Evolutionary conservation across 1,139 yeast genomes (phyloP), one percentile per base, ranked within the genome.

Genomic region (Debaryomyces sp.): DNA sequence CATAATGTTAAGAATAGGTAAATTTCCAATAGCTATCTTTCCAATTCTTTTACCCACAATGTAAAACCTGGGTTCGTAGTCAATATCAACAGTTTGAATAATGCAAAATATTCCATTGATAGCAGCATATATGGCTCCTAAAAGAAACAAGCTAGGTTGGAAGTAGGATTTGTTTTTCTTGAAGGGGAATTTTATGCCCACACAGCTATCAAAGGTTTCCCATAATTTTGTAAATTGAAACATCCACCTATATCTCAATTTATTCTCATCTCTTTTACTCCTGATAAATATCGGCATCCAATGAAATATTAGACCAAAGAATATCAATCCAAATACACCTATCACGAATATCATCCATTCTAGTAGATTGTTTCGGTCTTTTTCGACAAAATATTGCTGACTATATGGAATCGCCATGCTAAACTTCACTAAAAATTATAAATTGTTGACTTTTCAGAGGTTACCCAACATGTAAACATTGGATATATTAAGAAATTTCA

Each of bases 11-110:
- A 77, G 54, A 4, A 71, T 54, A 0, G 81, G 80, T 24, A 78
- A 53, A 49, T 73, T 73, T 0, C 78, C 78, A 12, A 71, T 56
- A 0, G 77, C 75, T 6, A 78, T 59, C 49, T 70, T 66, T 43
- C 78, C 77, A 5, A 77, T 50, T 52, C 82, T 59, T 56, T 78
- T 78, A 6, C 74, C 76, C 26, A 78, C 57, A 26, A 78, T 62
- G 53, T 78, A 78, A 26, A 50, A 56, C 39, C 67, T 54, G 2
- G 77, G 76, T 44, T 65, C 65, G 53, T 78, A 78, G 50, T 68
- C 64, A 21, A 78, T 50, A 48, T 77, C 82, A 2, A 48, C 52
- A 0, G 78, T 75, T 45, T 71, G 60, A 3, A 60, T 52, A 7
- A 61, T 47, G 26, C 64, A 56, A 41, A 75, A 67, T 3, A 52